These are phyloP conservation scores for Ophiostoma himal-ulmi DNA, from an alignment of 2,329 filamentous ascomycete species.

Conservation along the genomic window DNA sequence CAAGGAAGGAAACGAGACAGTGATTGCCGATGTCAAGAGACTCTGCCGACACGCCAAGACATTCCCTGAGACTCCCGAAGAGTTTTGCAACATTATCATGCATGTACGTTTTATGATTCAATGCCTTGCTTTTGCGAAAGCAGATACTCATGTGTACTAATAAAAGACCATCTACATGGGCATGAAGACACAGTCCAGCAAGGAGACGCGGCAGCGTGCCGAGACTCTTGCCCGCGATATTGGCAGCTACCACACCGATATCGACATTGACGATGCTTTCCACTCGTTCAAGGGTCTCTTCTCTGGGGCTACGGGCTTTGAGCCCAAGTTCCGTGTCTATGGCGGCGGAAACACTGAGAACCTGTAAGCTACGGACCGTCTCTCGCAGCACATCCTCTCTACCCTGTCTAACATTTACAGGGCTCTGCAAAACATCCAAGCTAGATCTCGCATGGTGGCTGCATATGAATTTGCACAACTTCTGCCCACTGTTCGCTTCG, in stretches of 20 bases:
- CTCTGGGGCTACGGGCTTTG: conserved; percentile 52
- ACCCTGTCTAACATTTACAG: conserved; percentile 13
- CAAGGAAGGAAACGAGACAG: conserved; percentile 37
- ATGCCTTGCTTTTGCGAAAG: neutral
- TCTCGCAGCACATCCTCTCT: neutral
- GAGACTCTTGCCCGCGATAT: conserved; percentile 56
- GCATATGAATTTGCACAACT: conserved; percentile 44
- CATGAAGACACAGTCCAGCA: conserved; percentile 58
- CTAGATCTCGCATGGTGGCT: conserved; percentile 50
- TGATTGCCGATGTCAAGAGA: conserved; percentile 37
- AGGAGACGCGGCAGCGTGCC: conserved; percentile 62
- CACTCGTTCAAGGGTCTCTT: conserved; percentile 56
- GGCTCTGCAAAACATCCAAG: conserved; percentile 63
- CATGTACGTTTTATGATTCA: conserved; percentile 16
- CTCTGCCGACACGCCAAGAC: conserved; percentile 32
- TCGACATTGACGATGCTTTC: conserved; percentile 66
- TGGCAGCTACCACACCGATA: conserved; percentile 64
- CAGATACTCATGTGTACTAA: conserved; percentile 26
- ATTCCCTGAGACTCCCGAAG: conserved; percentile 51
- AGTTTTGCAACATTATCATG: conserved; percentile 46
- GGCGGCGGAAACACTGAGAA: conserved; percentile 59
- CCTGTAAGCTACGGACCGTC: conserved; percentile 31
- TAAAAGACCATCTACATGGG: conserved; percentile 60
- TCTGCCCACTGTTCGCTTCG: conserved; percentile 24
- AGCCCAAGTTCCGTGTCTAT: conserved; percentile 52